Conservation (phyloP, 1,284 basidiomycete genomes). For the Melampsora americana region DNA sequence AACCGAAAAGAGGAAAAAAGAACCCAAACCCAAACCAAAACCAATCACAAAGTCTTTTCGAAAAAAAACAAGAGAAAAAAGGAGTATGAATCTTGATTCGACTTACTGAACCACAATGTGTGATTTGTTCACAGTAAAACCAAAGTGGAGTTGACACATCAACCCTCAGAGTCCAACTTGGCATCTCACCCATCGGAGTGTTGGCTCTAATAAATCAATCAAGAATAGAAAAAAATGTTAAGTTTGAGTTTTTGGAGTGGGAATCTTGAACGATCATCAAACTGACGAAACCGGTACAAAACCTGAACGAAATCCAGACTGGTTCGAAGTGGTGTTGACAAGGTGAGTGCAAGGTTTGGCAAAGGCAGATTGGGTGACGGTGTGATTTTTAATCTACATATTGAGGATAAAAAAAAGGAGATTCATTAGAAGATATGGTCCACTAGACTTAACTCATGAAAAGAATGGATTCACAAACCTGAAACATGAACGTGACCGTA, state of each 20-base stretch:
- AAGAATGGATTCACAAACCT: constrained; percentile 4
- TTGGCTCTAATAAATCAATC: not conserved
- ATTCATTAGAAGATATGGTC: not conserved
- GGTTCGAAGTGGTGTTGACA: not conserved
- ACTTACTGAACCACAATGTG: constrained; percentile 30
- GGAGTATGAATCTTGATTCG: no score
- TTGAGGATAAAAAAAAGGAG: not conserved
- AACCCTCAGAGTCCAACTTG: constrained; percentile 32
- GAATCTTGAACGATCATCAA: not conserved
- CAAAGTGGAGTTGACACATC: constrained; percentile 11
- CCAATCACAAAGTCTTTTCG: no score
- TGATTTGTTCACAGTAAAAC: constrained; percentile 13
- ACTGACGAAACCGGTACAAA: constrained; percentile 16
- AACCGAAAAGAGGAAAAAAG: not conserved
- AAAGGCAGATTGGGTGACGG: constrained; percentile 36
- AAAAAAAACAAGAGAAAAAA: no score
- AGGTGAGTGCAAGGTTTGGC: constrained; percentile 12
- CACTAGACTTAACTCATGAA: not conserved
- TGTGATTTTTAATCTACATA: constrained; percentile 22
- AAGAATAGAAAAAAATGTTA: not conserved
- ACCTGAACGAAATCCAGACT: constrained; percentile 21
- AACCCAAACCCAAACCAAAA: no score
- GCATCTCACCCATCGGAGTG: constrained; percentile 12
- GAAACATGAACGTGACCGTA: constrained; percentile 29
- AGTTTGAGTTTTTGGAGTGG: not conserved